Conservation (phyloP, 2,329 filamentous ascomycete genomes). For the Daldinia sp. region DNA sequence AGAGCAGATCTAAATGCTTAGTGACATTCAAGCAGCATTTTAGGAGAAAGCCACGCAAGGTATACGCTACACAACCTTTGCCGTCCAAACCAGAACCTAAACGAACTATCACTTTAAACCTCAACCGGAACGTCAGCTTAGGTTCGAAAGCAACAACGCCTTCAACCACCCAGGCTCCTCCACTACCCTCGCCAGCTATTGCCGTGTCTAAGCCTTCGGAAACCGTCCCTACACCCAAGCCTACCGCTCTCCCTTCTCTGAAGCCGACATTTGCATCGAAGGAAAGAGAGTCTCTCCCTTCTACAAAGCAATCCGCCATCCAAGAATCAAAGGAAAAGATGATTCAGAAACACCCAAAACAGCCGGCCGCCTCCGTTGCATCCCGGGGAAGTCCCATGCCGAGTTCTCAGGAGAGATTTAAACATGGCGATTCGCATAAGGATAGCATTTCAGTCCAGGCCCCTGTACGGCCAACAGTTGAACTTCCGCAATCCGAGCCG, state of each 20-base stretch:
- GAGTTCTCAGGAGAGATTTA: constrained; percentile 32
- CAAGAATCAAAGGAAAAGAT: constrained; percentile 18
- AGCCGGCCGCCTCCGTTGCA: constrained; percentile 6
- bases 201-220: constrained; percentile 16
- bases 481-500: constrained; percentile 38
- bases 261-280: constrained; percentile 17
- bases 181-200: background rate
- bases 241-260: background rate
- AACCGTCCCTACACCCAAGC: constrained; percentile 17
- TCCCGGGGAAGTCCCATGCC: constrained; percentile 28
- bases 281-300: constrained; percentile 8
- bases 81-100: constrained; percentile 43
- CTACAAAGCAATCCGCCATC: constrained; percentile 6
- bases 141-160: constrained; percentile 35
- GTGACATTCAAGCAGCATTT: constrained; percentile 42
- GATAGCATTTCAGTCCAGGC: constrained; percentile 45
- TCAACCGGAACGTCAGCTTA: constrained; percentile 42
- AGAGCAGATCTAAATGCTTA: constrained; percentile 34
- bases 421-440: constrained; percentile 32
- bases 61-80: constrained; percentile 33
- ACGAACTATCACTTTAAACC: constrained; percentile 47
- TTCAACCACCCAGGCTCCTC: constrained; percentile 17
- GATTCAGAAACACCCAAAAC: constrained; percentile 12
- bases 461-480: constrained; percentile 42
- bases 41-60: constrained; percentile 42